Conservation (phyloP, 352 stramenopile species). For the Phytophthora cajani region DNA sequence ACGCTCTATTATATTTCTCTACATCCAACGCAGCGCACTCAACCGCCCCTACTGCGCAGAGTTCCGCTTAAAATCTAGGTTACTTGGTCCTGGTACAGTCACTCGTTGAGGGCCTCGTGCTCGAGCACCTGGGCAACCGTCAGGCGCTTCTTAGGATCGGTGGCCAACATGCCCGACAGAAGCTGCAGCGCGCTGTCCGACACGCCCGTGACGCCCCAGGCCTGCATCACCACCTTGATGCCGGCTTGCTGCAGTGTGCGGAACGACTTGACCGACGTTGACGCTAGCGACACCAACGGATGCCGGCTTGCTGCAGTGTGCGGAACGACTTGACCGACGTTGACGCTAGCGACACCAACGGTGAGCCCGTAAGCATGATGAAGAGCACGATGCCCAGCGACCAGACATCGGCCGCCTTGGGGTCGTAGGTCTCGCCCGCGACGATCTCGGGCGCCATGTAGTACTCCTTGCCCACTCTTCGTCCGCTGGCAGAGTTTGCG, state of each 20-base stretch:
- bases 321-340: slow-evolving; percentile 37
- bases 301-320: slow-evolving; percentile 34
- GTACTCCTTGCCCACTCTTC: slow-evolving; percentile 55
- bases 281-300: slow-evolving; percentile 51
- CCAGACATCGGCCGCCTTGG: slow-evolving; percentile 74
- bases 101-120: slow-evolving; percentile 21
- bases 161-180: slow-evolving; percentile 37
- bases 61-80: not conserved
- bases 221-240: slow-evolving; percentile 32
- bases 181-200: slow-evolving; percentile 30
- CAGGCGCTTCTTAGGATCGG: slow-evolving; percentile 35
- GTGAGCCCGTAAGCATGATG: slow-evolving; percentile 71
- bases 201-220: slow-evolving; percentile 38
- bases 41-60: not conserved
- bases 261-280: slow-evolving; percentile 37
- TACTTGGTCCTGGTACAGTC: not conserved
- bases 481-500: slow-evolving; percentile 8
- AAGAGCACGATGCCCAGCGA: slow-evolving; percentile 86
- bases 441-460: slow-evolving; percentile 66
- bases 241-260: slow-evolving; percentile 35
- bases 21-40: not conserved
- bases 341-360: slow-evolving; percentile 44
- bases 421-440: slow-evolving; percentile 46
- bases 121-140: slow-evolving; percentile 28
- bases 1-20: not conserved